Base-by-base conservation (phyloP, 805 yeast species). In the Kockiozyma suomiensis region DNA sequence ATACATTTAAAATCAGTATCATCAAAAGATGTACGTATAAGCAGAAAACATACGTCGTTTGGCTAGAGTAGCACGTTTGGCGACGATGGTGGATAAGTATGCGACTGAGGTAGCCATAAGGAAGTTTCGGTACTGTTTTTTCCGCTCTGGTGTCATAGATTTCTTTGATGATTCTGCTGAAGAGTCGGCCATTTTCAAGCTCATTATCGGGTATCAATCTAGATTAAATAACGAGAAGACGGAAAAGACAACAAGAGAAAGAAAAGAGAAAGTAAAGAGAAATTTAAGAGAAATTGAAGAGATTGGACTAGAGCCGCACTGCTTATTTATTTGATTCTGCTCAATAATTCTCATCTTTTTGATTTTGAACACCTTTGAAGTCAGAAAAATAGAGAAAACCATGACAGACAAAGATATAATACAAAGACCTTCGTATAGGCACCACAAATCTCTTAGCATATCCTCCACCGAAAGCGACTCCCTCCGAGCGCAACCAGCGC, bases 71-170 rank as follows among this genome's bases (percentile, higher is more conserved):
- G 66, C 57, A 17, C 66, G 56, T 23, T 58, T 56, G 12, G 60
- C 43, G 13, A 62, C 13, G 47, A 62, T 47, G 17, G 46, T 43
- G 23, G 66, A 61, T 4, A 56, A 6, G 41, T 61, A 61, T 33
- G 62, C 50, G 10, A 30, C 41, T 23, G 65, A 48, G 13, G 65
- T 62, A 17, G 66, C 61, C 23, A 56, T 6, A n/a, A 62, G 55
- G 56, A 62, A 62, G 38, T 62, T 62, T 15, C 62, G 55, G 19
- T 21, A 43, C 43, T 51, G 59, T 2, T 3, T 28, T 19, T 61
- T 62, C 10, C 64, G 55, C 28, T 60, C 64, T n/a, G 61, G 60
- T n/a, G 65, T 37, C n/a, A 62, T 21, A 15, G 28, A 4, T 15
- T 23, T 8, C 1, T 47, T 42, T 46, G 50, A 21, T 17, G 23